Percentiles rank a stretch among this genome's conserved stretches.
Conservation (phyloP, 148 eudicot species). For the Dianthus caryophyllus region DNA sequence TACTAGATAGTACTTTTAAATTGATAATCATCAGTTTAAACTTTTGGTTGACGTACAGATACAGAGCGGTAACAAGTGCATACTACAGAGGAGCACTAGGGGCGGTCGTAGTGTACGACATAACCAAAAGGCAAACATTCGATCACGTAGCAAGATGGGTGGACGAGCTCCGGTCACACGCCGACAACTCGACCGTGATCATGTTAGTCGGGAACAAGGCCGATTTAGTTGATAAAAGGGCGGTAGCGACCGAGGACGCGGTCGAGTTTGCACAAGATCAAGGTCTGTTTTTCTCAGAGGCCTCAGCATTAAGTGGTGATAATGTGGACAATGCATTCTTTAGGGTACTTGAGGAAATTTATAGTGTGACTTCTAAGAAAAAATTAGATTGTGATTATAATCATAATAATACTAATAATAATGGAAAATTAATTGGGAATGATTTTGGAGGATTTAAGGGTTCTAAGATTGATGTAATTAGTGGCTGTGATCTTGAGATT, state of each 20-base stretch:
- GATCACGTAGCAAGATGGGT: slow-evolving; percentile 83
- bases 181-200: slow-evolving; percentile 67
- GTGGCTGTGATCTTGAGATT: slow-evolving; percentile 51
- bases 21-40: neutral
- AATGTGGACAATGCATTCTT: slow-evolving; percentile 73
- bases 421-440: slow-evolving; percentile 26
- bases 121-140: slow-evolving; percentile 61
- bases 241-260: slow-evolving; percentile 60
- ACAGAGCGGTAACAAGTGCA: slow-evolving; percentile 88
- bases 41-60: slow-evolving; percentile 27
- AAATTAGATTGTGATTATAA: slow-evolving; percentile 15
- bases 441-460: slow-evolving; percentile 33
- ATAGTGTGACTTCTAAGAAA: slow-evolving; percentile 53
- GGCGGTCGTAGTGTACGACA: slow-evolving; percentile 75
- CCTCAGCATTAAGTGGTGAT: slow-evolving; percentile 72
- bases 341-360: slow-evolving; percentile 56
- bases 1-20: no score
- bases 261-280: slow-evolving; percentile 67
- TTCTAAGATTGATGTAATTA: slow-evolving; percentile 50
- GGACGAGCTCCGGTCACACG: slow-evolving; percentile 71
- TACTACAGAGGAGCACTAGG: slow-evolving; percentile 90
- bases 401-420: neutral
- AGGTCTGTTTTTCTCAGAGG: slow-evolving; percentile 66
- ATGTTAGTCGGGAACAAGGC: slow-evolving; percentile 80
- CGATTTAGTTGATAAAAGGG: slow-evolving; percentile 53